Conservation (phyloP, 768 basidiomycete genomes). For the Cystobasidium onofrii region DNA sequence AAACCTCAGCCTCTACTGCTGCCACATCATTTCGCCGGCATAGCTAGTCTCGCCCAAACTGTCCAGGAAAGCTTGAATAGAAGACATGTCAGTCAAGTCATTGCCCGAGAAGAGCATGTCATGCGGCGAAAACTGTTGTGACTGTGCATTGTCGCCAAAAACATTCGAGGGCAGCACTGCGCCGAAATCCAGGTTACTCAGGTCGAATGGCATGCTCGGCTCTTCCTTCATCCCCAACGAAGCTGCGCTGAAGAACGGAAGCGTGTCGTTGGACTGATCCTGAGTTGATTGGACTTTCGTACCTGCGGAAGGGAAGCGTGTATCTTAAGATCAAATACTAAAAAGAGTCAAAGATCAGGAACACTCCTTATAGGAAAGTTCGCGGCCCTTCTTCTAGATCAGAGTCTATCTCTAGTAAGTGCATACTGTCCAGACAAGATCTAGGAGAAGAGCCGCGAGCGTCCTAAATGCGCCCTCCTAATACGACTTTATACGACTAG, state of each 20-base stretch:
- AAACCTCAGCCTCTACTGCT: neutral
- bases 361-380: too few species aligned
- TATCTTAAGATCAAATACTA: neutral
- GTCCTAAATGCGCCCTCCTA: too few species aligned
- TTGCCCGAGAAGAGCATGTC: neutral
- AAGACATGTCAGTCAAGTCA: neutral
- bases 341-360: too few species aligned
- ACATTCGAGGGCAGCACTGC: neutral
- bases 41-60: neutral
- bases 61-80: neutral
- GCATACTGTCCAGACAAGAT: too few species aligned
- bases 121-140: neutral
- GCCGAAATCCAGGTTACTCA: neutral
- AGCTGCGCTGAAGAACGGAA: neutral
- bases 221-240: neutral
- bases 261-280: neutral
- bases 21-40: neutral
- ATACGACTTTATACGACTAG: too few species aligned
- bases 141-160: neutral
- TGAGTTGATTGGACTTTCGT: neutral
- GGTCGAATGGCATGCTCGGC: neutral
- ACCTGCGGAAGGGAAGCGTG: neutral
- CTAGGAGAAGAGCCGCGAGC: too few species aligned
- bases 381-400: too few species aligned
- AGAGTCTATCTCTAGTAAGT: too few species aligned